These are phyloP conservation scores for Platanthera zijinensis DNA, from an alignment of 106 monocot species.

Conservation along the genomic window DNA sequence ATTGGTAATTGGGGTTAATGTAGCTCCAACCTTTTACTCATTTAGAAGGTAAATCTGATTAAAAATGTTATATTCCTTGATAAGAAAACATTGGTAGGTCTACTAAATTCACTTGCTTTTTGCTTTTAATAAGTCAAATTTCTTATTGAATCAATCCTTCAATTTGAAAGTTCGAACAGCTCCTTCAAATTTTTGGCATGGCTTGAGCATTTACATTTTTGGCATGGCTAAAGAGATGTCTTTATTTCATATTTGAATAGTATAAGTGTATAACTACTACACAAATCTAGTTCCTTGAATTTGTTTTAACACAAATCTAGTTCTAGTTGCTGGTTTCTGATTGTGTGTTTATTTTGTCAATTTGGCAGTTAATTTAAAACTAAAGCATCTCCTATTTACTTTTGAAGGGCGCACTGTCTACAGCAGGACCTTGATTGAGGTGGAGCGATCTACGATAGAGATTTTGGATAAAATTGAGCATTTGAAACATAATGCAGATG, in stretches of 20 bases:
- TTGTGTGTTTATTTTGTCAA: conserved; percentile 2
- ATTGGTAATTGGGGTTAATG: not conserved
- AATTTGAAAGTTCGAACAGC: not conserved
- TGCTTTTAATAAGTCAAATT: not conserved
- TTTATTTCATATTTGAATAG: not conserved
- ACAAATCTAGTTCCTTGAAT: too few relatives aligned
- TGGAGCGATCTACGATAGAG: conserved; percentile 48
- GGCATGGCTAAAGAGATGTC: not conserved
- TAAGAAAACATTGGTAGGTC: not conserved
- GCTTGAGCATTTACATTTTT: too few relatives aligned
- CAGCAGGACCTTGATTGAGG: conserved; percentile 60
- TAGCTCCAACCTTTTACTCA: not conserved
- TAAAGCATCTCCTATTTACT: conserved; percentile 37
- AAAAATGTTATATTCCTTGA: not conserved
- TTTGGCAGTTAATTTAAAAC: conserved; percentile 29
- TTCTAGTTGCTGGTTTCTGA: not conserved
- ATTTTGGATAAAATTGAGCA: conserved; percentile 43
- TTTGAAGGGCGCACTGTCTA: conserved; percentile 69
- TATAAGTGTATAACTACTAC: not conserved
- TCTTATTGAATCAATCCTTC: not conserved
- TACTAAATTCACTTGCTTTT: not conserved
- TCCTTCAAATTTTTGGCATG: too few relatives aligned
- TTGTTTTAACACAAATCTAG: not conserved
- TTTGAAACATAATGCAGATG: conserved; percentile 17
- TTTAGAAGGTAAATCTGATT: not conserved